Conservation (phyloP, 192 early-diverging fungal species). For the Lunasporangiospora selenospora region DNA sequence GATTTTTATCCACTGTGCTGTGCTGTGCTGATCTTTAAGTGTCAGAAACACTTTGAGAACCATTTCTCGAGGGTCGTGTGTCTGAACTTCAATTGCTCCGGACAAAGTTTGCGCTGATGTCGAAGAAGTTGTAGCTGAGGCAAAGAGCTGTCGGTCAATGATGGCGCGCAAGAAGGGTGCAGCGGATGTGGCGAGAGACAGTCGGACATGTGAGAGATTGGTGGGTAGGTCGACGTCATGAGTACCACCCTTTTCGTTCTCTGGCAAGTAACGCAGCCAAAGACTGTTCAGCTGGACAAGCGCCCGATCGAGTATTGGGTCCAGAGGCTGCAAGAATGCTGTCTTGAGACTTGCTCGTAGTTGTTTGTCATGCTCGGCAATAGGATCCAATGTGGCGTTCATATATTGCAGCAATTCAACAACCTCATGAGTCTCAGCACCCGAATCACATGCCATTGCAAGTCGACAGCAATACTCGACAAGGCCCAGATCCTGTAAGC, state of each 20-base stretch:
- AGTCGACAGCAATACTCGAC: conserved; percentile 38
- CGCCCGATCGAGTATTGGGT: too few species aligned
- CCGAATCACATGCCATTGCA: conserved; percentile 7
- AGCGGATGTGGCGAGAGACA: conserved; percentile 19
- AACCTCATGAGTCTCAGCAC: conserved; percentile 7
- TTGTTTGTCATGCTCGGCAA: neutral
- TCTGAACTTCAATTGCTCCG: neutral
- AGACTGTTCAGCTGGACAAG: too few species aligned
- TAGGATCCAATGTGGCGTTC: conserved; percentile 8
- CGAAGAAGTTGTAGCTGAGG: conserved; percentile 7
- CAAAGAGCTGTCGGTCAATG: conserved; percentile 22
- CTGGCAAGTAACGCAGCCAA: too few species aligned
- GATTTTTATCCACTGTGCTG: conserved; percentile 27
- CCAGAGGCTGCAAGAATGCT: conserved; percentile 9
- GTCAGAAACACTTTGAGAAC: conserved; percentile 16
- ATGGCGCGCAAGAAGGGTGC: conserved; percentile 14
- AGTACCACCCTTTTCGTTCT: too few species aligned
- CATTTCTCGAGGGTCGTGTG: conserved; percentile 8
- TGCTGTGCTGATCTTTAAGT: conserved; percentile 1
- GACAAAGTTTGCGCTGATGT: too few species aligned
- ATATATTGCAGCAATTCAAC: conserved; percentile 11
- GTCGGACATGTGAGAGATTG: conserved; percentile 5
- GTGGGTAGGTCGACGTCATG: neutral
- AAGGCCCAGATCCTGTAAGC: conserved; percentile 26
- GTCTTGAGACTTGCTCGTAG: conserved; percentile 2